These are phyloP conservation scores for Craspedostauros australis DNA, from an alignment of 108 stramenopile species.

Conservation along the genomic window DNA sequence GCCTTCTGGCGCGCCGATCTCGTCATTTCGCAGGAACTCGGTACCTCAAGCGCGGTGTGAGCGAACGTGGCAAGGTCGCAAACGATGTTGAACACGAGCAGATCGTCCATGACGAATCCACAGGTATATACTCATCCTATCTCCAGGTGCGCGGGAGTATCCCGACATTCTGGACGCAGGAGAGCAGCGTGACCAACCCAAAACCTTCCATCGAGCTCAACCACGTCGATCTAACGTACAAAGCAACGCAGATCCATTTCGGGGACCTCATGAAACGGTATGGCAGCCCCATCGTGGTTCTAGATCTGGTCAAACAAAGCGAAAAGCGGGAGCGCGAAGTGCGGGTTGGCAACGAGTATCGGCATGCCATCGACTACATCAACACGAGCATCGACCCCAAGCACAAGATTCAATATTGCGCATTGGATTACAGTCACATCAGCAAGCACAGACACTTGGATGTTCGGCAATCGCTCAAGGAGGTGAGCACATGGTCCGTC, in stretches of 20 bases:
- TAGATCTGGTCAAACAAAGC: conserved; percentile 94
- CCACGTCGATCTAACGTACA: conserved; percentile 91
- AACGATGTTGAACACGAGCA: conserved; percentile 93
- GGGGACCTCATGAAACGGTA: conserved; percentile 91
- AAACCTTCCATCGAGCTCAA: conserved; percentile 95
- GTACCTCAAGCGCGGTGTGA: conserved; percentile 96
- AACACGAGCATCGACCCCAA: conserved; percentile 84
- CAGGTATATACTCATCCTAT: conserved; percentile 83
- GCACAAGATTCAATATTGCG: conserved; percentile 86
- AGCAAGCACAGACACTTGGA: conserved; percentile 85
- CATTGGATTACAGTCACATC: conserved; percentile 88
- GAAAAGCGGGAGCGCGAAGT: conserved; percentile 92
- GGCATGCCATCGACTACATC: conserved; percentile 90
- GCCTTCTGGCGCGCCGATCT: conserved; percentile 88
- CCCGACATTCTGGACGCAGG: conserved; percentile 98
- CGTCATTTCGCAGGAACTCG: conserved; percentile 97
- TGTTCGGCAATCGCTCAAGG: conserved; percentile 81
- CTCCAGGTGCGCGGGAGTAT: conserved; percentile 95
- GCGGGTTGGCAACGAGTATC: conserved; percentile 90
- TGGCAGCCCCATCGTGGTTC: conserved; percentile 85
- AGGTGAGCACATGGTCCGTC: conserved; percentile 90
- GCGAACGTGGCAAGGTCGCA: conserved; percentile 93
- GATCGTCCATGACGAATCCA: conserved; percentile 88
- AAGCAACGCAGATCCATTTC: conserved; percentile 91
- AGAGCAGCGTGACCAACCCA: conserved; percentile 88